phyloP scores from a whole-genome alignment of 2,329 filamentous ascomycete species.

The Mycosphaerelloides madeirae region DNA sequence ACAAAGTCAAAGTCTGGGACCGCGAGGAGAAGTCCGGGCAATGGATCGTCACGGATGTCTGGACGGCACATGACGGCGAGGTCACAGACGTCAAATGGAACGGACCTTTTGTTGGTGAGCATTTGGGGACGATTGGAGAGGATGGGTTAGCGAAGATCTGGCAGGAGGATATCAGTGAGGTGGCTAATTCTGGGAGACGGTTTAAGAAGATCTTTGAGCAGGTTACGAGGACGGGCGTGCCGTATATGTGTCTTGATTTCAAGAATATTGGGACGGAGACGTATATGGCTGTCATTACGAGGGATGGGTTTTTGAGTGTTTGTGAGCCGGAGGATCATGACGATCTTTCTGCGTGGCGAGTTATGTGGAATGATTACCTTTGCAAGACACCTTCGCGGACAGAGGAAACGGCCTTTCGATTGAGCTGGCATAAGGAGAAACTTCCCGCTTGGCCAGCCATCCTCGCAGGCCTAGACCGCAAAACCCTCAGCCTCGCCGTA shows the following conservation, averaged over 20 bases:
- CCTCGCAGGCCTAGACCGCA: slow-evolving; percentile 72
- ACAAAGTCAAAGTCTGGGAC: slow-evolving; percentile 88
- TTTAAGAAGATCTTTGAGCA: slow-evolving; percentile 68
- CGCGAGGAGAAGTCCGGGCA: slow-evolving; percentile 66
- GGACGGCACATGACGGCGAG: slow-evolving; percentile 85
- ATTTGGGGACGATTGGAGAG: slow-evolving; percentile 81
- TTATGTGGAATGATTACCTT: slow-evolving; percentile 71
- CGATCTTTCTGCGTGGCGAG: slow-evolving; percentile 68
- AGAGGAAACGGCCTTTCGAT: slow-evolving; percentile 80
- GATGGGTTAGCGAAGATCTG: slow-evolving; percentile 89
- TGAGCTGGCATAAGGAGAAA: slow-evolving; percentile 83
- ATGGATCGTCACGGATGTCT: slow-evolving; percentile 80
- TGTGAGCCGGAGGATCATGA: slow-evolving; percentile 84
- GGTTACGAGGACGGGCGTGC: slow-evolving; percentile 62
- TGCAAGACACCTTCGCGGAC: slow-evolving; percentile 66
- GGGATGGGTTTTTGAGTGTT: slow-evolving; percentile 73
- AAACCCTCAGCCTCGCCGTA: slow-evolving; percentile 75
- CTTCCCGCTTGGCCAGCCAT: slow-evolving; percentile 74
- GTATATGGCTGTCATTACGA: slow-evolving; percentile 77
- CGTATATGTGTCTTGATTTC: slow-evolving; percentile 75
- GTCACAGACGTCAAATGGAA: slow-evolving; percentile 93
- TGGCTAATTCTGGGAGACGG: slow-evolving; percentile 67
- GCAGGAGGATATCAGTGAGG: slow-evolving; percentile 81
- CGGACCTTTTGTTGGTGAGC: slow-evolving; percentile 80
- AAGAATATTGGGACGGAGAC: slow-evolving; percentile 80